Percentiles rank a stretch among this genome's conserved stretches.
Evolutionary conservation across 73 alveolate genomes (phyloP).

Genomic region (Tetrahymena malaccensis): DNA sequence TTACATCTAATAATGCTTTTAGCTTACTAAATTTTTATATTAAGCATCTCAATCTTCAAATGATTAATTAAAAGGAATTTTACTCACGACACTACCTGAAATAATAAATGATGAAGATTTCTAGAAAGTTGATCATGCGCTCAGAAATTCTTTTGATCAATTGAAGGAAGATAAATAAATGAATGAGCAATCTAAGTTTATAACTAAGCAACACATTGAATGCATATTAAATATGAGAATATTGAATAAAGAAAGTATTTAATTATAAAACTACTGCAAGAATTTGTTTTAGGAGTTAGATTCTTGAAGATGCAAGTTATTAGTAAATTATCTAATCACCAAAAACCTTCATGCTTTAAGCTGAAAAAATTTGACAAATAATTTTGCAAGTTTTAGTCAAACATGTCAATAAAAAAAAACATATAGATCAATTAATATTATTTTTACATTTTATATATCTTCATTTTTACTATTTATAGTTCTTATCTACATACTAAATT

Average conservation of each 20-base stretch:
- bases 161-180: neutral
- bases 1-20: neutral
- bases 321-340: too few species aligned
- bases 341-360: too few species aligned
- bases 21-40: neutral
- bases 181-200: neutral
- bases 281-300: neutral
- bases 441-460: neutral
- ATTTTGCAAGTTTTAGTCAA: too few species aligned
- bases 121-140: neutral
- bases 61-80: neutral
- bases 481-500: neutral
- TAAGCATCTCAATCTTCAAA: neutral
- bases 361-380: too few species aligned
- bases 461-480: neutral
- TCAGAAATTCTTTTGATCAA: neutral
- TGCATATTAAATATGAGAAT: neutral
- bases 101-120: neutral
- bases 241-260: neutral
- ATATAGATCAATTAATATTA: neutral
- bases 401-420: too few species aligned
- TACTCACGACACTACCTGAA: neutral
- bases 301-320: neutral
- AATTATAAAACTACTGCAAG: neutral
- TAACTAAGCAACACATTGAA: neutral